Evolutionary conservation across 2,329 filamentous ascomycete genomes (phyloP).

Genomic region (Penicillium psychrosexuale): DNA sequence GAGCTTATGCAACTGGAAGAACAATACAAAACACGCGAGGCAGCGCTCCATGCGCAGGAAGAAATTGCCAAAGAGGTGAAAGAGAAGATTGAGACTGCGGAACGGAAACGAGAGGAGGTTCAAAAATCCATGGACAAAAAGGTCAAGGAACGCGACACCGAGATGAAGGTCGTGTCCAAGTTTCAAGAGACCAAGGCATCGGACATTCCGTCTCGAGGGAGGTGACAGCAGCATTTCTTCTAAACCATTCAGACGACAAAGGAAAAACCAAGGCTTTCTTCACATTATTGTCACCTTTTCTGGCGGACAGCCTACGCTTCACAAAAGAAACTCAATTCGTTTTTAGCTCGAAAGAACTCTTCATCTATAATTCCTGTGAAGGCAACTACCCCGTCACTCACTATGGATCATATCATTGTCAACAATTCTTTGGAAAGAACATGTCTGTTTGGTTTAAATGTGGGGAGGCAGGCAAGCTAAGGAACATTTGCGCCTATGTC

Average conservation of each 20-base stretch:
- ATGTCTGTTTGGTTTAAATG: neutral
- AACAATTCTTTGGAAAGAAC: neutral
- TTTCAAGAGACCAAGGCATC: slow-evolving; percentile 40
- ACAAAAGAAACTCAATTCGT: neutral
- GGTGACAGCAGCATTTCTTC: neutral
- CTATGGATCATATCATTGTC: neutral
- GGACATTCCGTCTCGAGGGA: slow-evolving; percentile 27
- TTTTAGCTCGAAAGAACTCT: neutral
- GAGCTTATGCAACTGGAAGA: slow-evolving; percentile 37
- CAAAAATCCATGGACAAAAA: slow-evolving; percentile 45
- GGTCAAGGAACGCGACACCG: slow-evolving; percentile 41
- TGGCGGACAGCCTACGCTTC: neutral
- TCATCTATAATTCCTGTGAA: neutral
- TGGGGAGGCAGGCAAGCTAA: neutral
- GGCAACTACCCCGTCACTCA: neutral
- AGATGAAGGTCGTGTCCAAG: slow-evolving; percentile 43
- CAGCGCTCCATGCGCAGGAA: slow-evolving; percentile 38
- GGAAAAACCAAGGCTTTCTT: neutral
- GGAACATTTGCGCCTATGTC: neutral
- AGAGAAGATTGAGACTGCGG: slow-evolving; percentile 36
- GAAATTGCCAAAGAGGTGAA: slow-evolving; percentile 38
- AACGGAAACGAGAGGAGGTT: slow-evolving; percentile 39
- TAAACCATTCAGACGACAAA: neutral
- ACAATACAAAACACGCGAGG: slow-evolving; percentile 36
- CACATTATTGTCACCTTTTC: neutral